Evolutionary conservation across 2,329 filamentous ascomycete genomes (phyloP).

Genomic region (Calonectria crousiana): DNA sequence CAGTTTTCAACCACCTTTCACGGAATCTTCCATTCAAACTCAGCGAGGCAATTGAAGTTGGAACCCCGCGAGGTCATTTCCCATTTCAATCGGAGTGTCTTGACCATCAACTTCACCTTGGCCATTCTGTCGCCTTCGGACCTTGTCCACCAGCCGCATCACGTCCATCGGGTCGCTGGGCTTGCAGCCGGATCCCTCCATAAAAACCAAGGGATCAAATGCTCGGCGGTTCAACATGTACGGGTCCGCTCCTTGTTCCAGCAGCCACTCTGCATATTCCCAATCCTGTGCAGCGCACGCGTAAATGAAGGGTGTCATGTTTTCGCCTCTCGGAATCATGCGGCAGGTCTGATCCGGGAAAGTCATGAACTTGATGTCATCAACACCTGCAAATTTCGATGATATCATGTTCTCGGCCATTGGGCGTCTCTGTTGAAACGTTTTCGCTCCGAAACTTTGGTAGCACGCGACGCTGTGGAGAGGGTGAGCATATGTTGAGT

Average conservation of each 20-base stretch:
- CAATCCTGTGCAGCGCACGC: conserved; percentile 12
- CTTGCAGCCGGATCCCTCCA: neutral
- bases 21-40: no score
- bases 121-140: neutral
- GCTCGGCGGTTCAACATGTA: neutral
- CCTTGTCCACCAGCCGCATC: neutral
- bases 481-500: neutral
- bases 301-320: conserved; percentile 12
- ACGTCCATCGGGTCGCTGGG: neutral
- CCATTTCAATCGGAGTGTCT: neutral
- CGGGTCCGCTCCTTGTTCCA: conserved; percentile 4
- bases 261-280: conserved; percentile 11
- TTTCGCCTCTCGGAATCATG: neutral
- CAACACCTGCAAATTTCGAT: neutral
- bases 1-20: no score
- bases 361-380: conserved; percentile 3
- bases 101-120: neutral
- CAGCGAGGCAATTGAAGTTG: no score
- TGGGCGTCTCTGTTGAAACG: neutral
- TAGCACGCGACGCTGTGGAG: neutral
- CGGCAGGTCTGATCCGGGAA: neutral
- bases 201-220: neutral
- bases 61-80: neutral
- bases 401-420: conserved; percentile 13
- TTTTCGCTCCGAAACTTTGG: neutral